phyloP scores from a whole-genome alignment of 768 basidiomycete genomes.

The Russula olivacea region DNA sequence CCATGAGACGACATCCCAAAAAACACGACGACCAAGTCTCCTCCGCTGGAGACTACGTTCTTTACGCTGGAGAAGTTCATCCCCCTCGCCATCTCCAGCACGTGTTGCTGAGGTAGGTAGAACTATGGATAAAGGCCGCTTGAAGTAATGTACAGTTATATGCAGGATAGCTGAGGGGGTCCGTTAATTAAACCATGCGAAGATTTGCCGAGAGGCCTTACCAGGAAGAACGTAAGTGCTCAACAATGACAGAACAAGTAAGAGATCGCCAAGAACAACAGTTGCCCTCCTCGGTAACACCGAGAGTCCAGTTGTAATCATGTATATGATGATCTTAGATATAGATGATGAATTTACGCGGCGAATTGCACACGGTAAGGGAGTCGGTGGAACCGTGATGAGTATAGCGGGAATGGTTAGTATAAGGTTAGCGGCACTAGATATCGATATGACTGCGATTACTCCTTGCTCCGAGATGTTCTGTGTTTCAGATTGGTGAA shows the following conservation, averaged over 20 bases:
- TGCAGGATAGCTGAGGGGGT: constrained; percentile 56
- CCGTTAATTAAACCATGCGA: neutral
- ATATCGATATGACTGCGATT: constrained; percentile 36
- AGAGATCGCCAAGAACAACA: constrained; percentile 41
- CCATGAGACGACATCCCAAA: constrained; percentile 86
- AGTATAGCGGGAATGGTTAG: constrained; percentile 56
- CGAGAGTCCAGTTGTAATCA: constrained; percentile 41
- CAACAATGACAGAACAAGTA: constrained; percentile 46
- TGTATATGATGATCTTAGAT: constrained; percentile 40
- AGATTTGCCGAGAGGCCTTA: constrained; percentile 27
- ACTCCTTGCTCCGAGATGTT: constrained; percentile 29
- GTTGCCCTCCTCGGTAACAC: constrained; percentile 40
- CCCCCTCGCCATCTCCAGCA: constrained; percentile 30
- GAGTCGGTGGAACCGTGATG: constrained; percentile 48
- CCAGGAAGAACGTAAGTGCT: constrained; percentile 62
- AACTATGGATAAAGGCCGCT: constrained; percentile 77
- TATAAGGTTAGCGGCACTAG: constrained; percentile 49
- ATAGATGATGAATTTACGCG: constrained; percentile 43
- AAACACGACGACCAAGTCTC: constrained; percentile 61
- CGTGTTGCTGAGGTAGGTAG: constrained; percentile 40
- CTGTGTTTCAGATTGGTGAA: constrained; percentile 26
- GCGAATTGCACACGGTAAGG: constrained; percentile 41
- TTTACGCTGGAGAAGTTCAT: constrained; percentile 80
- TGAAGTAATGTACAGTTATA: constrained; percentile 78
- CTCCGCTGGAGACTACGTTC: constrained; percentile 75